Conservation (phyloP, 768 basidiomycete species). For the Atractiella rhizophila region DNA sequence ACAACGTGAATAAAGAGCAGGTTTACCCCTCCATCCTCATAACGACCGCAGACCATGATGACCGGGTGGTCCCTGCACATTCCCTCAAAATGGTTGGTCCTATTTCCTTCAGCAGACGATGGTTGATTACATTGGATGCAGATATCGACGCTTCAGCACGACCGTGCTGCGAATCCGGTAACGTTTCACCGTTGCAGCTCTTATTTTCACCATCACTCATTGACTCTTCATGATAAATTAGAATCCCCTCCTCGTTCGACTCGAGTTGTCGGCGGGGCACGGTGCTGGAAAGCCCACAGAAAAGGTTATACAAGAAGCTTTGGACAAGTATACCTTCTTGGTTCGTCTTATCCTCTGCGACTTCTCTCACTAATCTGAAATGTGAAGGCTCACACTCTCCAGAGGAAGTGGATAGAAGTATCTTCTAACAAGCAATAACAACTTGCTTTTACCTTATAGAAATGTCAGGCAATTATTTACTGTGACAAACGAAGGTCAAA, state of each 20-base stretch:
- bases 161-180: too few species aligned
- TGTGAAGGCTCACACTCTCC: too few species aligned
- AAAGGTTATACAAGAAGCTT: slow-evolving; percentile 43
- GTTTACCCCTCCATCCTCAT: slow-evolving; percentile 41
- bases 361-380: too few species aligned
- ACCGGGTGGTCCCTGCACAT: slow-evolving; percentile 53
- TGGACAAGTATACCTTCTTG: slow-evolving; percentile 32
- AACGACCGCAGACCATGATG: slow-evolving; percentile 27
- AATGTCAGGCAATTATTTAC: too few species aligned
- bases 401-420: too few species aligned
- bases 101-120: slow-evolving; percentile 56
- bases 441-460: too few species aligned
- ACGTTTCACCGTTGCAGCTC: background rate
- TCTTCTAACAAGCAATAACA: too few species aligned
- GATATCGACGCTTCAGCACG: too few species aligned
- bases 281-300: slow-evolving; percentile 39
- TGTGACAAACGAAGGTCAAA: too few species aligned
- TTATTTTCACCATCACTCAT: slow-evolving; percentile 32
- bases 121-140: too few species aligned
- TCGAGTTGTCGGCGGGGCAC: slow-evolving; percentile 36
- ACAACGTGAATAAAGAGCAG: slow-evolving; percentile 38
- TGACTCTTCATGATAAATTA: slow-evolving; percentile 35
- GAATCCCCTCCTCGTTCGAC: slow-evolving; percentile 47
- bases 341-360: too few species aligned
- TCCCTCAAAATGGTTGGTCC: slow-evolving; percentile 23